Base-by-base conservation (phyloP, 2,329 filamentous ascomycete genomes). In the Phyllosticta capitalensis region DNA sequence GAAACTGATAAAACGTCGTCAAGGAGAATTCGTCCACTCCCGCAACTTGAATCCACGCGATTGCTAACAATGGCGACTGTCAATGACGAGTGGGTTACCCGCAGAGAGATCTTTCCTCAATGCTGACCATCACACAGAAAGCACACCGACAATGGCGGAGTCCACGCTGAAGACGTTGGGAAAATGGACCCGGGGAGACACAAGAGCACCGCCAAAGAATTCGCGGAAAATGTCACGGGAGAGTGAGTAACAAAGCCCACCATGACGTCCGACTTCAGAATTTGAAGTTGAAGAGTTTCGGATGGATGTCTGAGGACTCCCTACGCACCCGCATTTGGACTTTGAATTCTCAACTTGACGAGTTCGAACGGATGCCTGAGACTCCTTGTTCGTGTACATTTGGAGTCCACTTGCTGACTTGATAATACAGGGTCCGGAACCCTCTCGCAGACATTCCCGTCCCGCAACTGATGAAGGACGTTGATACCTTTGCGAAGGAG, bases 401-500 rank as follows among this genome's bases (percentile, higher is more conserved):
- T 28, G 17, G 21, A 17, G 6, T 38, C n/a, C n/a, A 20, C 20
- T 20, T 5, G 10, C 22, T 28, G n/a, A 58, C 51, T 6, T 17
- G 28, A 30, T 53, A 1, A 4, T 5, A 20, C 62, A 82, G 81
- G 64, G 78, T 83, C 65, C 73, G 75, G 55, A 84, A 84, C 64
- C 81, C 81, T 30, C 73, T 87, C 2, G 75, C 79, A 22, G 82
- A 81, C 45, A 76, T 84, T 54, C 74, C 81, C 4, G 75, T 69
- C 63, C 76, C 72, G 52, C 69, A 74, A 64, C 77, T 85, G 6
- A 70, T 84, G 58, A 67, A 68, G 30, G 75, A 84, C 56, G 85
- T 85, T 24, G 78, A 83, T 56, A 74, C 76, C 12, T 89, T 88
- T 66, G 86, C 84, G 38, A 73, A 75, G 12, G 73, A 79, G 50